Evolutionary conservation across 805 yeast species (phyloP), one percentile per base, ranked within the genome.

Genomic region (Suhomyces vadensis): DNA sequence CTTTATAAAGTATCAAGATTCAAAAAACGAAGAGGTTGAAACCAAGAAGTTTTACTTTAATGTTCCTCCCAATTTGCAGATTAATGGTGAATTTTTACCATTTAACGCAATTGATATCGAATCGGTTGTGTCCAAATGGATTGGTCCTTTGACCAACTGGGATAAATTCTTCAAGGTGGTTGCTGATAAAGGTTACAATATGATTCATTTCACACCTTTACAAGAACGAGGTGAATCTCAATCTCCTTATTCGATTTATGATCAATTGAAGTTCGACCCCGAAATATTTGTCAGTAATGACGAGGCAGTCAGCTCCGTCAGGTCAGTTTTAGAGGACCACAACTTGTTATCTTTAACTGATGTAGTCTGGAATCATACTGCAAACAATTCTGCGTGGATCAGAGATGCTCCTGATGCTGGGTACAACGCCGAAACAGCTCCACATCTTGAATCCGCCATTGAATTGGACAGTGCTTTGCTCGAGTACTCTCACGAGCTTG

Each of bases 171-270:
- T 92, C 46, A 60, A 63, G 1, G 77, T 77, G 37, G 77, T 92
- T 36, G 66, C 83, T 11, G 60, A 66, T 6, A 94, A 94, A 64
- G 91, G 94, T 16, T 92, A 92, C 70, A 94, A 94, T 64, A 88
- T 92, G 97, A 73, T 94, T 35, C 99, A 92, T 69, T 92, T 92
- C 63, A 91, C 97, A 5, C 99, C 99, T 0, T 72, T 92, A 53
- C 97, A 92, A 65, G 69, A 82, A 50, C 75, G 98, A 44, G 99
- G 99, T 25, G 85, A 76, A 49, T 87, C 96, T 1, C 79, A 91
- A 62, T 91, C 97, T 5, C 99, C 99, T 0, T 92, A 91, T 60
- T 87, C 97, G 3, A 88, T 92, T 42, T 83, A 69, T 55, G 97
- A 92, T 61, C 98, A 94, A 65, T 74, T 89, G 48, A 63, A 58